Conservation (phyloP, 352 stramenopile species). For the Peronospora farinosa region DNA sequence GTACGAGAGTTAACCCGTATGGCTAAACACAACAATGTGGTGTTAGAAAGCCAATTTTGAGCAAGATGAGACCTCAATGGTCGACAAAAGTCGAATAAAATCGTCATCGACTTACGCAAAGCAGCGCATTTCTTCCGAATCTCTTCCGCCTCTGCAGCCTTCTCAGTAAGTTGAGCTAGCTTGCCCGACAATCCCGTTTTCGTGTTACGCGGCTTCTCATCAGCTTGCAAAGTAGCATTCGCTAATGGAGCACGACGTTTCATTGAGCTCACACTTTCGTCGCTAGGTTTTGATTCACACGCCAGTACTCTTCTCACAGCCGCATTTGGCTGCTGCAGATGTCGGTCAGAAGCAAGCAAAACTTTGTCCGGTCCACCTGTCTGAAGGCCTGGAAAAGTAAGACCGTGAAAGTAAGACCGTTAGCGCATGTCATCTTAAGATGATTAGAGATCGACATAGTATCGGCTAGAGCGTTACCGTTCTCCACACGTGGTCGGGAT, state of each 20-base stretch:
- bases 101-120: slow-evolving; percentile 9
- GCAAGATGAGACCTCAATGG: not conserved
- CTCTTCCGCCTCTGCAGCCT: slow-evolving; percentile 14
- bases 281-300: slow-evolving; percentile 3
- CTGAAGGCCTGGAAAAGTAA: not conserved
- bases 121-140: slow-evolving; percentile 14
- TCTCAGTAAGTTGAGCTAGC: slow-evolving; percentile 20
- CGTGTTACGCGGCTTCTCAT: slow-evolving; percentile 10
- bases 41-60: slow-evolving; percentile 2
- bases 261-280: slow-evolving; percentile 6
- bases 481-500: not conserved
- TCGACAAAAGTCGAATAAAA: not conserved
- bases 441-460: not conserved
- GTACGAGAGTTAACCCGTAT: not conserved
- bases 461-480: slow-evolving; percentile 4
- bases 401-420: not conserved
- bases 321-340: not conserved
- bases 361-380: slow-evolving; percentile 2
- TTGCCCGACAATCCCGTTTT: slow-evolving; percentile 16
- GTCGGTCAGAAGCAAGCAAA: slow-evolving; percentile 1
- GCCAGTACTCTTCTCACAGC: not conserved
- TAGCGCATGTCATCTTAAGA: not conserved
- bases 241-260: slow-evolving; percentile 15
- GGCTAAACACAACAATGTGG: slow-evolving; percentile 1
- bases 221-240: slow-evolving; percentile 11